Base-by-base conservation (phyloP, 208 protist species). In the Leishmania mexicana region DNA sequence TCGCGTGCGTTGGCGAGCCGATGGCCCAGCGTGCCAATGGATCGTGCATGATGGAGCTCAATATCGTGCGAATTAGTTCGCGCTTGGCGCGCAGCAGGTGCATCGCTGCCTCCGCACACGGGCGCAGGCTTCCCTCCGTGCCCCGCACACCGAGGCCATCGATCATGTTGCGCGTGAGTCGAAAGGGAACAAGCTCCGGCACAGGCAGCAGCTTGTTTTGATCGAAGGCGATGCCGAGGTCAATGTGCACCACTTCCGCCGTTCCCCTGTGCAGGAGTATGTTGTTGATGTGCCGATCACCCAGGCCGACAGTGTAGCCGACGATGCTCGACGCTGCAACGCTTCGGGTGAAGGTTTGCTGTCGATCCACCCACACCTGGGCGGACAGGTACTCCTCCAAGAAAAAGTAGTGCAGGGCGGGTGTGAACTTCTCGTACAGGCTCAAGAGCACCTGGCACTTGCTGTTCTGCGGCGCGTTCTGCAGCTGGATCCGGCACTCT, bases 111-210 rank as follows among this genome's bases (percentile, higher is more conserved):
- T 99, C 98, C 78, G 96, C 98, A 77, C 87, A 79, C 0, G 65
- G 79, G 4, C 95, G 85, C 85, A 99, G 99, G 10, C 93, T 74
- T 10, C 99, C 99, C 47, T 99, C 96, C 13, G 91, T 85, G 47
- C 97, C 97, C 17, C 88, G 91, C 40, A 99, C 87, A 21, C 99
- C 99, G 65, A 99, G 89, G 8, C 96, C 98, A 84, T 99, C 98
- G n/a, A 99, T 92, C 10, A 99, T 83, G 87, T 99, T 99, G 21
- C 96, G 94, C 19, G 99, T 99, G 24, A 99, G 84, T 7, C 99
- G 90, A 85, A 99, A 99, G 1, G 99, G 99, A 15, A 99, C 98
- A 11, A 92, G 65, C 88, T 99, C 98, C 35, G 99, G 99, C 15
- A 98, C 88, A 6, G 83, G 85, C 13, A 99, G 87, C 49, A 94